Base-by-base conservation (phyloP, 495 filamentous ascomycete genomes). In the Penicillium macrosclerotiorum region DNA sequence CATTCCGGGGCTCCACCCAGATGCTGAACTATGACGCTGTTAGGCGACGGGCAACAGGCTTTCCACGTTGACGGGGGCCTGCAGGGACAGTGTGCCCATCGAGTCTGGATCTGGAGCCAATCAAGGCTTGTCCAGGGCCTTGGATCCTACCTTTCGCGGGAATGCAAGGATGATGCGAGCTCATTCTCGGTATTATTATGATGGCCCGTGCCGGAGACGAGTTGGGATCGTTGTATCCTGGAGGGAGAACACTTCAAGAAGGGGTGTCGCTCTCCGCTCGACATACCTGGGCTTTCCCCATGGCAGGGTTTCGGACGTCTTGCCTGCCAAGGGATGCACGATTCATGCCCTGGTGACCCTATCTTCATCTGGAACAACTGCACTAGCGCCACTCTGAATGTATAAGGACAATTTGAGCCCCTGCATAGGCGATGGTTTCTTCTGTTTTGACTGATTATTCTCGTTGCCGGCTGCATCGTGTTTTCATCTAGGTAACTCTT, bases 361-460 rank as follows among this genome's bases (percentile, higher is more conserved):
- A 37, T 56, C 31, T 47, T 50, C 43, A 52, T 48, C 49, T 44
- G 41, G 39, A 46, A 52, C 27, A 39, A 43, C 33, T 34, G 34
- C 36, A 41, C 42, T 59, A 53, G 55, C 45, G 52, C 50, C 53
- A 55, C 37, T 49, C 22, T 42, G 29, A 22, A 25, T 60, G 59
- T 63, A 63, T 63, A 63, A 63, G 59, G 56, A 45, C 42, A 47
- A 53, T 47, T 57, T 42, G 44, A 54, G 51, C 59, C 59, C 59
- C 59, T 63, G 48, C 59, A 55, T 43, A 25, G 45, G 32, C 47
- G 26, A 13, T 9, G 8, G 5, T 31, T 40, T 47, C 31, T 23
- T 51, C 49, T 53, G 46, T 54, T 57, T 54, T 47, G 44, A 35
- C 43, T 37, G 25, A 35, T 52, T 38, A 20, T 25, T 42, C 18